A percentile compares a stretch with the other conserved stretches of the same genome.
phyloP scores from a whole-genome alignment of 2,329 filamentous ascomycete species.

The Xylaria sp. region DNA sequence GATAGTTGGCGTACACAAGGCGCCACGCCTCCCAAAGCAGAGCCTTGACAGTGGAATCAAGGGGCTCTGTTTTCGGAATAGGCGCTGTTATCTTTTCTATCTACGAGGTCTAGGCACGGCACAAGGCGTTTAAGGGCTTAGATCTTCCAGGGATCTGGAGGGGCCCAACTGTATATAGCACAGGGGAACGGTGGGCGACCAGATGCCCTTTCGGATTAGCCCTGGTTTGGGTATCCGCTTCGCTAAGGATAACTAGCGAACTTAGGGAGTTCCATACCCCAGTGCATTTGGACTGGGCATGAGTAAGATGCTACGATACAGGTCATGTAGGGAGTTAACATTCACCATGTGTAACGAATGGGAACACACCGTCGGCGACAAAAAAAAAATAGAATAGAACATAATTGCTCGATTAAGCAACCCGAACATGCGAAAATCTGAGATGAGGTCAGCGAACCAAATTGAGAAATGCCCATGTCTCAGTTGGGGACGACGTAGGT shows the following conservation, averaged over 20 bases:
- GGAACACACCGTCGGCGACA: conserved; percentile 8
- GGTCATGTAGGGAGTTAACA: conserved; percentile 17
- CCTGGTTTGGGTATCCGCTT: conserved; percentile 31
- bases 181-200: conserved; percentile 21
- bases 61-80: conserved; percentile 2
- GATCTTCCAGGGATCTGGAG: conserved; percentile 20
- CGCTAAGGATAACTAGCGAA: conserved; percentile 26
- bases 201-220: conserved; percentile 22
- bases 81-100: conserved; percentile 11
- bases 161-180: conserved; percentile 21
- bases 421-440: conserved; percentile 12
- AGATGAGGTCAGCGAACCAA: conserved; percentile 30
- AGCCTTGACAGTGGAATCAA: conserved; percentile 11
- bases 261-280: conserved; percentile 24
- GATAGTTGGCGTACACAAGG: conserved; percentile 36
- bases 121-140: conserved; percentile 31
- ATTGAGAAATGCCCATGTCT: neutral
- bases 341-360: conserved; percentile 31
- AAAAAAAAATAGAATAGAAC: conserved; percentile 6
- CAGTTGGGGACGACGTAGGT: too few species aligned
- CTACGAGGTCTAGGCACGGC: neutral
- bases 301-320: conserved; percentile 16
- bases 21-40: conserved; percentile 20
- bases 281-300: conserved; percentile 17
- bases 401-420: conserved; percentile 17